Evolutionary conservation across 257 asterid genomes (phyloP).

Genomic region (Nicotiana attenuata): DNA sequence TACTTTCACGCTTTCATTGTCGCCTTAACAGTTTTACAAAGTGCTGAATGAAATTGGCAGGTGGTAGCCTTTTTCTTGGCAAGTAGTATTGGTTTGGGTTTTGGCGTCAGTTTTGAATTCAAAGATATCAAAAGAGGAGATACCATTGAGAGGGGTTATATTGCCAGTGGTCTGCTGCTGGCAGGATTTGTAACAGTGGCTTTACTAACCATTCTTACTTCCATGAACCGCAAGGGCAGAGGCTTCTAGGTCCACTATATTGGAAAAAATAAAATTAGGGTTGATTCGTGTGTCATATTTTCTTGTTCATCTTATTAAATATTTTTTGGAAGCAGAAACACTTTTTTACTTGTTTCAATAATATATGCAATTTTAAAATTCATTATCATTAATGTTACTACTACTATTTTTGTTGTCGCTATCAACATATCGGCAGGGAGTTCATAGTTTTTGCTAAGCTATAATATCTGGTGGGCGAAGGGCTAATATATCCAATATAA

Average conservation of each 20-base stretch:
- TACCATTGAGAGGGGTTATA: not conserved
- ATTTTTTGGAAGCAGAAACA: not conserved
- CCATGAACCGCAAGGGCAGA: not conserved
- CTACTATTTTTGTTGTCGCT: too few relatives aligned
- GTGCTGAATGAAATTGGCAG: not conserved
- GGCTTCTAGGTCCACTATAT: not conserved
- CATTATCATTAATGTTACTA: not conserved
- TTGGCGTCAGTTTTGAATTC: not conserved
- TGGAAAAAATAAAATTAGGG: not conserved
- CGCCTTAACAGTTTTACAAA: too few relatives aligned
- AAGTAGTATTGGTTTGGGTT: conserved; percentile 6
- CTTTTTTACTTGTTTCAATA: not conserved
- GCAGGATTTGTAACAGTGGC: not conserved
- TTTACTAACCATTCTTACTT: not conserved
- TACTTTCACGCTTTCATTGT: too few relatives aligned
- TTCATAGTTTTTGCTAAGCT: too few relatives aligned
- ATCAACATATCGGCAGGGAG: too few relatives aligned
- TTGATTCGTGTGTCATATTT: not conserved
- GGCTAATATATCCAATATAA: too few relatives aligned
- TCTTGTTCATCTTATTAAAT: not conserved
- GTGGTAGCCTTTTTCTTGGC: not conserved
- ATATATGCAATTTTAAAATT: not conserved
- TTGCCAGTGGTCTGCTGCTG: not conserved
- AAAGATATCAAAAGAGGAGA: not conserved
- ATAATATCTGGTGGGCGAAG: too few relatives aligned